phyloP scores from a whole-genome alignment of 768 basidiomycete species.

The Tricholoma sp. region DNA sequence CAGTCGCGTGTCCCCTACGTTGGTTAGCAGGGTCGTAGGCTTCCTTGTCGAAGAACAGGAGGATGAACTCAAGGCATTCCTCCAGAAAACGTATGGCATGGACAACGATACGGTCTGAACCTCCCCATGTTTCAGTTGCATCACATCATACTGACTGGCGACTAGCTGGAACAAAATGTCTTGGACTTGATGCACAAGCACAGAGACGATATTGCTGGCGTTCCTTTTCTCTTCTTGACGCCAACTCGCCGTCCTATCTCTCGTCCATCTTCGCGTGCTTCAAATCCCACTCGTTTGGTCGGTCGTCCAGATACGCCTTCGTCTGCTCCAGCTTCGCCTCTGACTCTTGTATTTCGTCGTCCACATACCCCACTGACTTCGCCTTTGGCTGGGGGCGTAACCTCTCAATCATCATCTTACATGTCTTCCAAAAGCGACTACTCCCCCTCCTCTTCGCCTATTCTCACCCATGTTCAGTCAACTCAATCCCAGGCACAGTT shows the following conservation, averaged over 20 bases:
- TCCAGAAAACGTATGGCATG: constrained; percentile 66
- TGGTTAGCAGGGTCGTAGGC: constrained; percentile 68
- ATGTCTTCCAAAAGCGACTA: constrained; percentile 50
- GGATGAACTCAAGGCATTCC: constrained; percentile 73
- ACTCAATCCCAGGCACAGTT: constrained; percentile 56
- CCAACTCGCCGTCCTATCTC: constrained; percentile 76
- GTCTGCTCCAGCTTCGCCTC: constrained; percentile 72
- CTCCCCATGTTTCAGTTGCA: constrained; percentile 7
- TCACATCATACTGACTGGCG: constrained; percentile 12
- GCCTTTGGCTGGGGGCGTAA: constrained; percentile 55
- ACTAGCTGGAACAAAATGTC: constrained; percentile 80
- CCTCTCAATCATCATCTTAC: constrained; percentile 44
- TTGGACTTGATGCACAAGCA: constrained; percentile 96
- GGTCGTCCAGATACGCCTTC: constrained; percentile 72
- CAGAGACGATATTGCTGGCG: constrained; percentile 76
- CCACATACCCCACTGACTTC: constrained; percentile 79
- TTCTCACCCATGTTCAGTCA: constrained; percentile 50
- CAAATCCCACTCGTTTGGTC: constrained; percentile 61
- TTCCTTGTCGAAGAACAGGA: constrained; percentile 80
- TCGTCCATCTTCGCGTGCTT: constrained; percentile 76
- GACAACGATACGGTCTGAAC: constrained; percentile 63
- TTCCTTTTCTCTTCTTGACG: constrained; percentile 79
- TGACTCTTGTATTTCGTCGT: constrained; percentile 67
- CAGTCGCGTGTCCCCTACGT: constrained; percentile 47
- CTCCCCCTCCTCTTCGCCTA: constrained; percentile 66